Base-by-base conservation (phyloP, 768 basidiomycete genomes). In the Pilatotrama ljubarskyi region DNA sequence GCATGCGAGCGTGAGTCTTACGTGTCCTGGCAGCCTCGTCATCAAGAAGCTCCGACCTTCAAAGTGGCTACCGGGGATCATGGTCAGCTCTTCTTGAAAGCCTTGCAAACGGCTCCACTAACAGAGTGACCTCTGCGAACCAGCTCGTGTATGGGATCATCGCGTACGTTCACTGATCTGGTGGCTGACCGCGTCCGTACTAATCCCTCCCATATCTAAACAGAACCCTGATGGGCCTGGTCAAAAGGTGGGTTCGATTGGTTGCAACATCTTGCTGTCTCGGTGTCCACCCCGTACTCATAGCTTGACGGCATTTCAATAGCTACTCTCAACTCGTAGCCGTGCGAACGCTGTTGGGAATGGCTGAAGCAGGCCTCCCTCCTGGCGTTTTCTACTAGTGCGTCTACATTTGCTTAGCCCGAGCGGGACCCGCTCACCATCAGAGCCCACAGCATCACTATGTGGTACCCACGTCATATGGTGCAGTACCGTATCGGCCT, bases 371-470 rank as follows among this genome's bases (percentile, higher is more conserved):
- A 4, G 86, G 89, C 5, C 66, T 88, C 5, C 88, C 86, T 69
- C 87, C 88, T 13, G 87, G 88, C 26, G 84, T 88, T 10, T 80
- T 82, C 0, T 91, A 87, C 74, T 89, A 86, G 87, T 87, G 58
- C 46, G 64, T 54, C 3, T 13, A 17, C 26, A 1, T 9, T 17
- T 10, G 2, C 38, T 32, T 10, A 32, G 5, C 5, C 29, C 29
- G 29, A 32, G 29, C 29, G 4, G 29, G 10, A 32, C 5, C 17
- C 15, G 7, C 14, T 20, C 20, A 24, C 1, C 38, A 20, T 41
- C 38, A 1, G 8, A n/a, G n/a, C 22, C 4, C 22, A 5, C 24
- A 59, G 58, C 25, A 44, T 59, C 43, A 59, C 51, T n/a, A 48
- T 57, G 38, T 57, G 70, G 68, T 70, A 70, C 41, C 68, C 68